These are phyloP conservation scores for Cryptosporidium parvum DNA, from an alignment of 169 alveolate genomes.

Conservation along the genomic window DNA sequence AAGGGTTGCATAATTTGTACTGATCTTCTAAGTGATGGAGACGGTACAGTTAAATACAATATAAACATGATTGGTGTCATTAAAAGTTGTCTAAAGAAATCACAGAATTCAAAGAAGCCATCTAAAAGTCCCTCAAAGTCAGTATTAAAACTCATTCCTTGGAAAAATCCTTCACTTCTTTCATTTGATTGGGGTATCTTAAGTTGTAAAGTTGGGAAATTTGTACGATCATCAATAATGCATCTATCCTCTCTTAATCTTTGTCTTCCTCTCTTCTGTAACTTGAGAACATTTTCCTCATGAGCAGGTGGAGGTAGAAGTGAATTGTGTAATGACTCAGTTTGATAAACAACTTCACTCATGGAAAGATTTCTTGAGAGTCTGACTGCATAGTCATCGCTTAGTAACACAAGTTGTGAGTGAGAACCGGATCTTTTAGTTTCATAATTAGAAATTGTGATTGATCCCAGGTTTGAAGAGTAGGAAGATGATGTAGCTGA, in stretches of 20 bases:
- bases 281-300: conserved; percentile 50
- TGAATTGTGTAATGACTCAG: conserved; percentile 68
- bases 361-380: conserved; percentile 68
- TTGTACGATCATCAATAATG: background rate
- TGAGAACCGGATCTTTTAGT: conserved; percentile 39
- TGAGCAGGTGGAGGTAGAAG: conserved; percentile 73
- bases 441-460: background rate
- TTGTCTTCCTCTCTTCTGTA: conserved; percentile 48
- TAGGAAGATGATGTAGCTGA: conserved; percentile 13
- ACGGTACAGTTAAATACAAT: conserved; percentile 60
- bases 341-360: conserved; percentile 75
- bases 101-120: conserved; percentile 18
- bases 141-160: background rate
- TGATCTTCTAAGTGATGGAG: conserved; percentile 68
- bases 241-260: conserved; percentile 28
- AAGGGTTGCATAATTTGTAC: conserved; percentile 72
- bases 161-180: background rate
- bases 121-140: conserved; percentile 43
- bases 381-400: conserved; percentile 71
- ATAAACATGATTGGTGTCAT: conserved; percentile 74
- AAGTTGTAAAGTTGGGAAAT: background rate
- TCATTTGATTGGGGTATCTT: background rate
- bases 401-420: conserved; percentile 41
- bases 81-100: conserved; percentile 39
- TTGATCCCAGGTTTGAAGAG: conserved; percentile 7